phyloP scores from a whole-genome alignment of 257 asterid genomes.

The Penstemon davidsonii region DNA sequence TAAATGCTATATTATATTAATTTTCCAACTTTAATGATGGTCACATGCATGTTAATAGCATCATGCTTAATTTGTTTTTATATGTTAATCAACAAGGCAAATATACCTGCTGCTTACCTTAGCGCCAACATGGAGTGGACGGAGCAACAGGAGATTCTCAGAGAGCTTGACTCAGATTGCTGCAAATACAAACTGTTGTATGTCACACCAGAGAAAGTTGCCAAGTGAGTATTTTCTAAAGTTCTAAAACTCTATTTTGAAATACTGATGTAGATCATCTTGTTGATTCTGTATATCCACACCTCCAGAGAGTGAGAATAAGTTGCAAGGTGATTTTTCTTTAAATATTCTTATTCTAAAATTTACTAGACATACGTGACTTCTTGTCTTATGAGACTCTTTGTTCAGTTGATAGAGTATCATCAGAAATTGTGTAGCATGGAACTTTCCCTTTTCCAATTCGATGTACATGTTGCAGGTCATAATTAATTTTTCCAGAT shows the following conservation, averaged over 20 bases:
- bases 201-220: constrained; percentile 98
- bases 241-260: constrained; percentile 14
- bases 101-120: constrained; percentile 87
- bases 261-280: constrained; percentile 9
- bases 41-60: constrained; percentile 12
- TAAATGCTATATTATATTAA: background rate
- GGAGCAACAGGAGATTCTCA: constrained; percentile 94
- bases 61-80: constrained; percentile 25
- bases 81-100: constrained; percentile 55
- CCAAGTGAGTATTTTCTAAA: constrained; percentile 60
- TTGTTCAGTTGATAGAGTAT: background rate
- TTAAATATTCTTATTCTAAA: constrained; percentile 13
- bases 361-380: background rate
- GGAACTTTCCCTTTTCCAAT: background rate
- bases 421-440: constrained; percentile 1
- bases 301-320: constrained; percentile 10
- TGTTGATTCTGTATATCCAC: constrained; percentile 23
- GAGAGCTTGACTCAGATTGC: constrained; percentile 75
- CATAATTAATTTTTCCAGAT: background rate
- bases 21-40: background rate
- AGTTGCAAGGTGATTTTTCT: constrained; percentile 17
- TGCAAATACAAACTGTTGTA: constrained; percentile 84
- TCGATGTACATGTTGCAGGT: constrained; percentile 16
- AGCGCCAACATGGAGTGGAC: constrained; percentile 97
- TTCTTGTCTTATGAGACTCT: constrained; percentile 20